Conservation (phyloP, 805 yeast species). For the Barnettozyma vustinii region DNA sequence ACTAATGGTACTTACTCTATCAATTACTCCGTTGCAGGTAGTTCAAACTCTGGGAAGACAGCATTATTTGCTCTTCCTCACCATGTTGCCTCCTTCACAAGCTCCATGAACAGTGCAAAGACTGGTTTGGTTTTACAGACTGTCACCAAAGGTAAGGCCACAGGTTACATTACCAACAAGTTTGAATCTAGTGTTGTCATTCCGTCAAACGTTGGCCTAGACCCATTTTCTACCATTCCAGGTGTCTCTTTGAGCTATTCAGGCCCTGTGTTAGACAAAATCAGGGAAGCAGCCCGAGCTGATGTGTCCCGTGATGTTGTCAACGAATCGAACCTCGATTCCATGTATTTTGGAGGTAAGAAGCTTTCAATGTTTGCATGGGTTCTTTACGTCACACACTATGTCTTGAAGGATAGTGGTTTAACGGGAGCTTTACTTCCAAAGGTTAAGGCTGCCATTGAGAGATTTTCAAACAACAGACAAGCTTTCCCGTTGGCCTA, state of each 20-base stretch:
- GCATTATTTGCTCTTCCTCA: conserved; percentile 67
- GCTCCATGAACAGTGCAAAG: conserved; percentile 23
- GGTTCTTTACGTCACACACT: conserved; percentile 67
- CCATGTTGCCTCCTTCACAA: conserved; percentile 42
- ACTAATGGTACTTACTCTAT: conserved; percentile 37
- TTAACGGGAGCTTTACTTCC: conserved; percentile 49
- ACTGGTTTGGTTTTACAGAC: conserved; percentile 40
- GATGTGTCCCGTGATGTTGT: conserved; percentile 37
- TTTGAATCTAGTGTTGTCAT: conserved; percentile 39
- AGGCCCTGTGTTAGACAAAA: conserved; percentile 24
- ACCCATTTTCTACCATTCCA: conserved; percentile 33
- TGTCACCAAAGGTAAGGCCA: conserved; percentile 43
- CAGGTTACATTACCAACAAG: conserved; percentile 37
- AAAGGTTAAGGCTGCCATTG: conserved; percentile 61
- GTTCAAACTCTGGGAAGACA: conserved; percentile 37
- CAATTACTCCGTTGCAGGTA: conserved; percentile 39
- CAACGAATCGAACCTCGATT: conserved; percentile 53
- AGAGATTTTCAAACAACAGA: conserved; percentile 59
- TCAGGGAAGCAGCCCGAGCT: conserved; percentile 29
- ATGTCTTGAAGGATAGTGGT: conserved; percentile 49
- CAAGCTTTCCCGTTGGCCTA: conserved; percentile 74
- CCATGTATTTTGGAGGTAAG: conserved; percentile 91
- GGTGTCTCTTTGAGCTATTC: conserved; percentile 27
- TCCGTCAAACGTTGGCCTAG: conserved; percentile 41
- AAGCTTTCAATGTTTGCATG: conserved; percentile 86